Evolutionary conservation across 345 rosid species (phyloP).

Genomic region (Linum trigynum): DNA sequence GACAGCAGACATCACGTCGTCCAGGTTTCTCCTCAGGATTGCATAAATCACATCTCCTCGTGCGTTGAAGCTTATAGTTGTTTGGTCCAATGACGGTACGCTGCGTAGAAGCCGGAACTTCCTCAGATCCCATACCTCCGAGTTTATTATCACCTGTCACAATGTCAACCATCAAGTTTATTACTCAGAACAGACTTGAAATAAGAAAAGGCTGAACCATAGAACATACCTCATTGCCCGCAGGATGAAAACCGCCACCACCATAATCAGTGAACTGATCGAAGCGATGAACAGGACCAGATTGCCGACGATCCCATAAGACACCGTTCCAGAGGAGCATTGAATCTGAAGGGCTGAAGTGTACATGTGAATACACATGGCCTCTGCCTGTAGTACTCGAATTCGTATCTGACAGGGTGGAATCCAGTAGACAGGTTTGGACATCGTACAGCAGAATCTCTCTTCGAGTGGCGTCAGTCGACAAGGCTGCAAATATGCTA

Average conservation of each 20-base stretch:
- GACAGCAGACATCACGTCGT: slow-evolving; percentile 84
- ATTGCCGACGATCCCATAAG: slow-evolving; percentile 68
- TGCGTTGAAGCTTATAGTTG: slow-evolving; percentile 76
- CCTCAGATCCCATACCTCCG: slow-evolving; percentile 97
- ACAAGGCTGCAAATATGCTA: slow-evolving; percentile 54
- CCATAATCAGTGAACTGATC: slow-evolving; percentile 95
- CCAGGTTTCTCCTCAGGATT: slow-evolving; percentile 85
- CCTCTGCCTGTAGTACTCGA: slow-evolving; percentile 56
- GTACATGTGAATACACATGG: slow-evolving; percentile 62
- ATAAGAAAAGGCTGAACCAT: not conserved
- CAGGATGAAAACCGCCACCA: slow-evolving; percentile 98
- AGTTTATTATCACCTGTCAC: slow-evolving; percentile 75
- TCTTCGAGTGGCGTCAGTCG: slow-evolving; percentile 44
- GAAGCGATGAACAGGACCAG: slow-evolving; percentile 53
- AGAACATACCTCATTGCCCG: slow-evolving; percentile 81
- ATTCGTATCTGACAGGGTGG: slow-evolving; percentile 49
- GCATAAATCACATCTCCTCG: slow-evolving; percentile 95
- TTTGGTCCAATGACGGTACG: slow-evolving; percentile 90
- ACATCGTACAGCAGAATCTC: slow-evolving; percentile 86
- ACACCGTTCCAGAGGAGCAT: slow-evolving; percentile 91
- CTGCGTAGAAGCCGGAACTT: slow-evolving; percentile 74
- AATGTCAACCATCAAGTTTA: not conserved
- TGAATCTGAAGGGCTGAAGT: slow-evolving; percentile 77
- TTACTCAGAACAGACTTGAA: not conserved
- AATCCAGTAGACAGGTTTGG: slow-evolving; percentile 47